A percentile compares a stretch with the other conserved stretches of the same genome.
phyloP scores from a whole-genome alignment of 1,284 basidiomycete species.

The Moesziomyces parantarcticus region DNA sequence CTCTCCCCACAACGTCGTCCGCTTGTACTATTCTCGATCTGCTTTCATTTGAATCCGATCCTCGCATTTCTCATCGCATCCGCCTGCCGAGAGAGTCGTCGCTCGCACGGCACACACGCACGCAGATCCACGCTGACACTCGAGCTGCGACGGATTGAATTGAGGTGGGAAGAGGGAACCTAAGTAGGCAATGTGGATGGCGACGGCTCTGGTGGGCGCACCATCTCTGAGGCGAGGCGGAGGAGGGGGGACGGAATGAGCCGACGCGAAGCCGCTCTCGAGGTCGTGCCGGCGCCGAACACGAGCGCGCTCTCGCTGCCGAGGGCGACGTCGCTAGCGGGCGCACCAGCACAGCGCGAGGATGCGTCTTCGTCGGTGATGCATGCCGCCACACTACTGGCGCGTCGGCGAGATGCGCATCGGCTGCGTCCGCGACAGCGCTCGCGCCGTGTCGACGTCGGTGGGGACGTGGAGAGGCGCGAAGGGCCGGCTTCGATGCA shows the following conservation, averaged over 20 bases:
- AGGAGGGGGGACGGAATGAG: conserved; percentile 17
- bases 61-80: too few species aligned
- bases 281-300: conserved; percentile 3
- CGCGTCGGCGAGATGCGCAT: background rate
- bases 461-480: conserved; percentile 9
- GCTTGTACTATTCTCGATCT: background rate
- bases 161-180: too few species aligned
- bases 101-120: too few species aligned
- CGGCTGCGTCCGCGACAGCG: background rate
- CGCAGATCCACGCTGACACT: too few species aligned
- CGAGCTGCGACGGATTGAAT: too few species aligned
- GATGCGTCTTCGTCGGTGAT: background rate
- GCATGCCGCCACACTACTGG: background rate
- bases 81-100: too few species aligned
- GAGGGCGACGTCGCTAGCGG: background rate
- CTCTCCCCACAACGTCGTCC: background rate
- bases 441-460: conserved; percentile 1
- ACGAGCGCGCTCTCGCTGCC: conserved; percentile 13
- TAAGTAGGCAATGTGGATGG: too few species aligned
- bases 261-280: conserved; percentile 14
- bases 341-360: background rate
- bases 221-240: conserved; percentile 46
- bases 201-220: conserved; percentile 41
- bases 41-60: background rate
- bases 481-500: conserved; percentile 30